Base-by-base conservation (phyloP, 176 grass and related monocot genomes). In the Pontederia paniculata region DNA sequence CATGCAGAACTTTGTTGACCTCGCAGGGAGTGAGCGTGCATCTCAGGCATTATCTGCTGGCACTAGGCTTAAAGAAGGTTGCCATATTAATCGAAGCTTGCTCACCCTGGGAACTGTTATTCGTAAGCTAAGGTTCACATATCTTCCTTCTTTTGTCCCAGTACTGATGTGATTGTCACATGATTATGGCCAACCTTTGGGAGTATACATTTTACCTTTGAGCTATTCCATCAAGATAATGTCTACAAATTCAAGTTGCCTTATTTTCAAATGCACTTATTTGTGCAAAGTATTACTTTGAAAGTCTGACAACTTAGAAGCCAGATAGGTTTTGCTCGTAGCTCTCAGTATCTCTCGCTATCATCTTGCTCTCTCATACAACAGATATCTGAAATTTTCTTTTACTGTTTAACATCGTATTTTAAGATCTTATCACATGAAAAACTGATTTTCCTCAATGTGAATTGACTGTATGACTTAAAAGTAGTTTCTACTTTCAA, bases 11-110 rank as follows among this genome's bases (percentile, higher is more conserved):
- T 67, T 67, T 44, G 64, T 67, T 43, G 64, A 67, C 53, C 48
- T 67, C 12, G 64, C 50, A 44, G 64, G 64, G 64, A 67, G 64
- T 44, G 64, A 67, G 15, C 64, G 64, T 43, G 50, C 50, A 67
- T 67, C 64, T 67, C 64, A 67, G 48, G 64, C 64, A 53, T 53
- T 67, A 44, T 67, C 64, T 20, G 64, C 49, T 54, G 64, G 64
- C 43, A 14, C 28, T 20, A 43, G 64, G 50, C 64, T 67, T 1
- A 67, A 67, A 54, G 64, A 67, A 17, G 64, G 64, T 54, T 67
- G 64, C 25, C 64, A 67, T 17, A 67, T 67, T 42, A 67, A 67
- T 52, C 64, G 64, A 44, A 67, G 64, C 50, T 54, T 67, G 18
- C 31, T 67, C 13, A 61, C 58, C 17, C 42, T 61, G 37, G 58